Conservation (phyloP, 2,329 filamentous ascomycete genomes). For the Onygenales sp. region DNA sequence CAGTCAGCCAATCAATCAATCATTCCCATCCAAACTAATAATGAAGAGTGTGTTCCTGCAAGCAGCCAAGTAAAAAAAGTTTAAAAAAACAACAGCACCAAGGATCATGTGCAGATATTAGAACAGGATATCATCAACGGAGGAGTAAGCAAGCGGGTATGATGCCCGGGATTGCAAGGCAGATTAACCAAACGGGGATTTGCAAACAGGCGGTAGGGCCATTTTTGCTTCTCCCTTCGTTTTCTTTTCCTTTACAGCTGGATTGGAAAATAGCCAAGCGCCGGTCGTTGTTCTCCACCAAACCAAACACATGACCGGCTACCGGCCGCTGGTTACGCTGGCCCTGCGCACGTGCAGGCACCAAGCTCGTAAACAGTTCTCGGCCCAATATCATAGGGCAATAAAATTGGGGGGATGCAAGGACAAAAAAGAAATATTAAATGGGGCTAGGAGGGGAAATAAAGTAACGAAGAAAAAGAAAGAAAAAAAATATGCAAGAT, state of each 20-base stretch:
- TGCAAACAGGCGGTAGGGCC: too few relatives aligned
- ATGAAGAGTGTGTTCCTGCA: conserved; percentile 7
- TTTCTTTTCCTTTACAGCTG: too few relatives aligned
- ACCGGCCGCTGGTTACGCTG: background rate
- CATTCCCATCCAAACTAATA: conserved; percentile 13
- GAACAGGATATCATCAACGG: too few relatives aligned
- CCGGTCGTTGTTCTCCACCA: too few relatives aligned
- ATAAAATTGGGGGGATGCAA: background rate
- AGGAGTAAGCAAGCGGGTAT: too few relatives aligned
- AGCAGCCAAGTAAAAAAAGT: conserved; percentile 10
- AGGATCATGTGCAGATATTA: too few relatives aligned
- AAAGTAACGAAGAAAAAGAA: conserved; percentile 9
- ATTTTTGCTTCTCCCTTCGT: too few relatives aligned
- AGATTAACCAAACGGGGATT: too few relatives aligned
- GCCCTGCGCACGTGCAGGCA: background rate
- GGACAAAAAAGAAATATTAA: background rate
- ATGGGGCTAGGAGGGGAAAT: background rate
- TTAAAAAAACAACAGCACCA: conserved; percentile 6
- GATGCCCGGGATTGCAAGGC: too few relatives aligned
- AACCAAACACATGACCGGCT: too few relatives aligned
- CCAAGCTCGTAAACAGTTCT: too few relatives aligned
- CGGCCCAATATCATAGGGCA: background rate
- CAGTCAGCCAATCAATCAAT: conserved; percentile 22
- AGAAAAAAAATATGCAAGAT: conserved; percentile 5
- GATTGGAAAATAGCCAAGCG: too few relatives aligned